phyloP scores from a whole-genome alignment of 2,329 filamentous ascomycete species.

The Chrysosporium keratinophilum region DNA sequence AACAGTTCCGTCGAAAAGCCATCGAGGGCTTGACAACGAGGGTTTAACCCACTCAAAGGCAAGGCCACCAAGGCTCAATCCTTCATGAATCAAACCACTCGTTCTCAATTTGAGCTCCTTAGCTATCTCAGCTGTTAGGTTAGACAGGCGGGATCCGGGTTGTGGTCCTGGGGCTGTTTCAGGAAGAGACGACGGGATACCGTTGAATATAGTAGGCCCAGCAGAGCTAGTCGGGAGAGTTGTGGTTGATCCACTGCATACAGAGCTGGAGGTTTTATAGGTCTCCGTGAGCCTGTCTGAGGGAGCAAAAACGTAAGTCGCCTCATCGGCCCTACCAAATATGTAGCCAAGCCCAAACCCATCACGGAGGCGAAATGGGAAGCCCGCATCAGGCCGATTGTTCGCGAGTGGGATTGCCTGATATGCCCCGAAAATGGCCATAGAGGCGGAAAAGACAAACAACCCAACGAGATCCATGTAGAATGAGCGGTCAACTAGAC shows the following conservation, averaged over 20 bases:
- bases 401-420: constrained; percentile 10
- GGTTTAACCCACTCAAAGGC: background rate
- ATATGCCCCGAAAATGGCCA: constrained; percentile 18
- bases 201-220: background rate
- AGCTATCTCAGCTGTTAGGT: background rate
- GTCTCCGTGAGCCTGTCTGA: background rate
- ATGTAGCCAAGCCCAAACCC: constrained; percentile 9
- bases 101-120: background rate
- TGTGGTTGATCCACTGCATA: background rate
- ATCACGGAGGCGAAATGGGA: constrained; percentile 10
- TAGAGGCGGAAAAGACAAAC: constrained; percentile 15
- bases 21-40: background rate
- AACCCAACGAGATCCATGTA: constrained; percentile 18
- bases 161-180: background rate
- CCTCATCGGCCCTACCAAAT: background rate
- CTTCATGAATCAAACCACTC: background rate
- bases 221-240: background rate
- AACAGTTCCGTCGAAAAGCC: background rate
- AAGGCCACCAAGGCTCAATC: background rate
- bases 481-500: background rate
- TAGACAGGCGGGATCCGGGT: background rate
- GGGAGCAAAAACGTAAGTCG: background rate
- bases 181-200: background rate
- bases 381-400: constrained; percentile 6
- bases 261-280: background rate